These are phyloP conservation scores for Bombardia bombarda DNA, from an alignment of 495 filamentous ascomycete species.

Conservation along the genomic window DNA sequence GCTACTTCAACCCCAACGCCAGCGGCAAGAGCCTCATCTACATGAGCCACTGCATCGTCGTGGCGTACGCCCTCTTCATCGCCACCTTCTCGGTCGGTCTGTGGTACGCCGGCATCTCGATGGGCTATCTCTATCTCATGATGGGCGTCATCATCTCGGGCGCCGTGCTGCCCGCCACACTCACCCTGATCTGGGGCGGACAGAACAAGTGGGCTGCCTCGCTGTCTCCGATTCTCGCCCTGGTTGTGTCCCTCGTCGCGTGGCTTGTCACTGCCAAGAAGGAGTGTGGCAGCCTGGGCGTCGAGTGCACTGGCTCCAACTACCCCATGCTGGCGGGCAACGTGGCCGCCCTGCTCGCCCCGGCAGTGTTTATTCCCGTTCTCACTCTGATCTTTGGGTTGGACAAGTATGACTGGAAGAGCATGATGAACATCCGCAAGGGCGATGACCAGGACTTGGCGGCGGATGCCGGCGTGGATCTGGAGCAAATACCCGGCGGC, in stretches of 20 bases:
- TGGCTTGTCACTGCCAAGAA: constrained; percentile 88
- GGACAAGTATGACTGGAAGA: constrained; percentile 85
- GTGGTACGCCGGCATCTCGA: constrained; percentile 52
- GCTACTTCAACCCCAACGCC: constrained; percentile 53
- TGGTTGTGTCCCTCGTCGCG: constrained; percentile 67
- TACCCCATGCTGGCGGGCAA: constrained; percentile 90
- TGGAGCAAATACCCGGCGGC: constrained; percentile 60
- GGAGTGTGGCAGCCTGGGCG: constrained; percentile 63
- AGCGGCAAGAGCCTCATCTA: constrained; percentile 76
- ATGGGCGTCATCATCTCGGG: constrained; percentile 90
- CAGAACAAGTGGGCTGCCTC: constrained; percentile 77
- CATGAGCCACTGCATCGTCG: constrained; percentile 71
- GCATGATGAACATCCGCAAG: constrained; percentile 75
- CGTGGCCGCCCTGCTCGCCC: constrained; percentile 66
- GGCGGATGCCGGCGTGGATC: constrained; percentile 57
- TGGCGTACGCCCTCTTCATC: constrained; percentile 74
- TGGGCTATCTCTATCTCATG: constrained; percentile 67
- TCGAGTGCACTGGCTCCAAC: constrained; percentile 71
- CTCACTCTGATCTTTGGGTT: constrained; percentile 66
- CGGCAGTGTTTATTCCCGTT: constrained; percentile 69
- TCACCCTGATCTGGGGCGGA: constrained; percentile 74
- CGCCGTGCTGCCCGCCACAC: constrained; percentile 74
- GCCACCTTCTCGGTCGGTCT: constrained; percentile 78
- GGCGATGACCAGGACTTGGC: constrained; percentile 78
- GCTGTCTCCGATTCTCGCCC: constrained; percentile 67